Conservation (phyloP, 2,329 filamentous ascomycete genomes). For the Penicillium glabrum region DNA sequence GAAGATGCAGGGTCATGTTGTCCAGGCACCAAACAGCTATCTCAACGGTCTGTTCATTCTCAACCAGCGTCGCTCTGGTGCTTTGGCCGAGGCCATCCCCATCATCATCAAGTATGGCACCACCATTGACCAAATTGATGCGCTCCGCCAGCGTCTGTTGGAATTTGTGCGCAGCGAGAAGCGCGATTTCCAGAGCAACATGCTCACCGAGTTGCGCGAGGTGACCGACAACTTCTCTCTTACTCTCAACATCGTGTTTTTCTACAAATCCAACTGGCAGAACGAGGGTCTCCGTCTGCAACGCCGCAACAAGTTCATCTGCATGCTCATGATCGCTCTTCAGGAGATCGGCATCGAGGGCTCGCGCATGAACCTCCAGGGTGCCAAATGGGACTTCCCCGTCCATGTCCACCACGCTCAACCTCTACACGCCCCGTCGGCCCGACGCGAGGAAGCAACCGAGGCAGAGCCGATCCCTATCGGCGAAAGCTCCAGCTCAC, state of each 20-base stretch:
- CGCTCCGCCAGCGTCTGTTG: conserved; percentile 74
- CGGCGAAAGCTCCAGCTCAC: conserved; percentile 15
- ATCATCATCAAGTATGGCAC: conserved; percentile 89
- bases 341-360: conserved; percentile 82
- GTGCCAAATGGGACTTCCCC: conserved; percentile 66
- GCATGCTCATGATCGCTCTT: conserved; percentile 84
- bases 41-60: conserved; percentile 92
- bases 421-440: conserved; percentile 44
- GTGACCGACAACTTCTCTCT: conserved; percentile 82
- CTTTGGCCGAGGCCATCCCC: conserved; percentile 80
- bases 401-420: conserved; percentile 61
- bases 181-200: conserved; percentile 82
- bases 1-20: conserved; percentile 96
- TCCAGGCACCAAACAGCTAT: conserved; percentile 92
- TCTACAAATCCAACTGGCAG: conserved; percentile 97
- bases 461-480: conserved; percentile 33
- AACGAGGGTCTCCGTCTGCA: conserved; percentile 89
- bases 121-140: conserved; percentile 76
- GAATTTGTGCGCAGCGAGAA: conserved; percentile 84
- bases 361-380: conserved; percentile 70
- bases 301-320: conserved; percentile 91
- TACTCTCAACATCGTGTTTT: conserved; percentile 89
- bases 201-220: conserved; percentile 78
- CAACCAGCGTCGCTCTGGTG: conserved; percentile 87
- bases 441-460: conserved; percentile 47